These are phyloP conservation scores for Solanum piurae DNA, from an alignment of 257 asterid genomes.

Conservation along the genomic window DNA sequence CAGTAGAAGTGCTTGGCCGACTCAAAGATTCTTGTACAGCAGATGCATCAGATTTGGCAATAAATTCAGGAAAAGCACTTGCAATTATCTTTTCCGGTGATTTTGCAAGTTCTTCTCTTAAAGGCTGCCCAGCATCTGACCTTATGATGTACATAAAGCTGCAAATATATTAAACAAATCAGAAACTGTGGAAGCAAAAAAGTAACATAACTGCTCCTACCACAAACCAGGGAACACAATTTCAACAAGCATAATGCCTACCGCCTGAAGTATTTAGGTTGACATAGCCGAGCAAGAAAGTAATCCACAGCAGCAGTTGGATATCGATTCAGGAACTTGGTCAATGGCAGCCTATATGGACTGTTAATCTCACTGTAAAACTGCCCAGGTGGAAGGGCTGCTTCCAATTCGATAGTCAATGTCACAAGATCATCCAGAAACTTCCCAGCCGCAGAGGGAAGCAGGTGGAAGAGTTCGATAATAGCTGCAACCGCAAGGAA, in stretches of 20 bases:
- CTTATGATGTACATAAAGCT: slow-evolving; percentile 95
- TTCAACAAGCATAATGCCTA: slow-evolving; percentile 13
- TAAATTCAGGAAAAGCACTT: slow-evolving; percentile 80
- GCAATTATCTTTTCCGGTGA: slow-evolving; percentile 94
- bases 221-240: neutral
- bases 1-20: slow-evolving; percentile 37
- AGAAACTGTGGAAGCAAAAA: slow-evolving; percentile 8
- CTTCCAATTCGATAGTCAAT: slow-evolving; percentile 92
- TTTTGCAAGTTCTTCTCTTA: slow-evolving; percentile 97
- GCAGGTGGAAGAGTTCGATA: slow-evolving; percentile 96
- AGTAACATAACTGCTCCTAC: neutral
- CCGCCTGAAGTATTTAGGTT: slow-evolving; percentile 92
- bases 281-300: slow-evolving; percentile 77
- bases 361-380: slow-evolving; percentile 97
- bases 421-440: slow-evolving; percentile 98
- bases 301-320: slow-evolving; percentile 91
- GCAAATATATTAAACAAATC: slow-evolving; percentile 6
- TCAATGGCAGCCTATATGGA: slow-evolving; percentile 95
- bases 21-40: slow-evolving; percentile 46
- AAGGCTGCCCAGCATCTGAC: slow-evolving; percentile 97
- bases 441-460: slow-evolving; percentile 96
- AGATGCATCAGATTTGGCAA: slow-evolving; percentile 42
- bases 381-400: slow-evolving; percentile 94
- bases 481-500: slow-evolving; percentile 58
- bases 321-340: slow-evolving; percentile 89